Evolutionary conservation across 345 rosid species (phyloP).

Genomic region (Conringia planisiliqua): DNA sequence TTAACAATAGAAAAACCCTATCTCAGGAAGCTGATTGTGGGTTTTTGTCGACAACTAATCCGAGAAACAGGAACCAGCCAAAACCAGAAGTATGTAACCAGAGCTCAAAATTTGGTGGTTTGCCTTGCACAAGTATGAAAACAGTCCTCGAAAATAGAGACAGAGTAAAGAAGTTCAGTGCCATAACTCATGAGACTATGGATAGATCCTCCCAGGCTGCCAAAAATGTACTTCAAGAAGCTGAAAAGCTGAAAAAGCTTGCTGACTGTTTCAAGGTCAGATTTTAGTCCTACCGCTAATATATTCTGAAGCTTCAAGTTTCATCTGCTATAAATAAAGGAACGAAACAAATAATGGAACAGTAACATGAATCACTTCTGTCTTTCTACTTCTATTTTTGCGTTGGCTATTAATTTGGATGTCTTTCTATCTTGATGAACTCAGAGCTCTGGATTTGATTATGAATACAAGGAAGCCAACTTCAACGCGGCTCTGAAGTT

Average conservation of each 20-base stretch:
- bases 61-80: constrained; percentile 22
- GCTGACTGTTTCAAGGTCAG: constrained; percentile 68
- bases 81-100: constrained; percentile 28
- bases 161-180: constrained; percentile 30
- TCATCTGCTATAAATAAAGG: neutral
- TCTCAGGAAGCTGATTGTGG: constrained; percentile 21
- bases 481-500: constrained; percentile 68
- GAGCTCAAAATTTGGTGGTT: constrained; percentile 25
- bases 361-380: neutral
- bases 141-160: constrained; percentile 32
- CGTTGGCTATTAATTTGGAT: constrained; percentile 30
- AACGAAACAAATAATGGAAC: neutral
- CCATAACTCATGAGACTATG: constrained; percentile 32
- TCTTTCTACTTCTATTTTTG: constrained; percentile 9
- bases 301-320: constrained; percentile 14
- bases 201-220: constrained; percentile 44
- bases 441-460: constrained; percentile 50
- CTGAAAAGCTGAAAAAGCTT: constrained; percentile 45
- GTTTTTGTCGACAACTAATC: constrained; percentile 26
- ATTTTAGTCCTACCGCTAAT: constrained; percentile 4
- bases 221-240: constrained; percentile 48
- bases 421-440: constrained; percentile 15
- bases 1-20: constrained; percentile 19
- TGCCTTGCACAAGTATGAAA: constrained; percentile 35
- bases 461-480: constrained; percentile 53